phyloP scores from a whole-genome alignment of 106 monocot species.

The Ottelia alismoides region DNA sequence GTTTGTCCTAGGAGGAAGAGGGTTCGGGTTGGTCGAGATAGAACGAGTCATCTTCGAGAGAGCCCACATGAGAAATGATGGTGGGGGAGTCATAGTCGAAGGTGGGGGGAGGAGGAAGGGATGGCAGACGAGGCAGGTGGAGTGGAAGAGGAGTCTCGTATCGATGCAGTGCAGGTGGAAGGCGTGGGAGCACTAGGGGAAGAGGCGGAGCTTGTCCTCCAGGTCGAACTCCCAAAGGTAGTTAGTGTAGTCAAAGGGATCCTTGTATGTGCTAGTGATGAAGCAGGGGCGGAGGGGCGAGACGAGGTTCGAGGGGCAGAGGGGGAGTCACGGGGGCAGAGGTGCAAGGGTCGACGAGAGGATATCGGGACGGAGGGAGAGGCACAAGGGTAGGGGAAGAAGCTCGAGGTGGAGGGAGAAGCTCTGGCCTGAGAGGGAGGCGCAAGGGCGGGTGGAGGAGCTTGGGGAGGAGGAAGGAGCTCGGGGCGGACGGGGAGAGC shows the following conservation, averaged over 20 bases:
- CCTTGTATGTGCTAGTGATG: too few relatives aligned
- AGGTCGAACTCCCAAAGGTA: constrained; percentile 82
- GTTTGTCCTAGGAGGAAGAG: not conserved
- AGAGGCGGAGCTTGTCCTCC: constrained; percentile 71
- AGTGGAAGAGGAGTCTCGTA: constrained; percentile 75
- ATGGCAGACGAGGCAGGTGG: too few relatives aligned
- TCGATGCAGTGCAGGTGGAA: constrained; percentile 84
- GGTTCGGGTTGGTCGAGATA: not conserved
- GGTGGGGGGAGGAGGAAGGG: too few relatives aligned
- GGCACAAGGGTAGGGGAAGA: too few relatives aligned
- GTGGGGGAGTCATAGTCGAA: too few relatives aligned
- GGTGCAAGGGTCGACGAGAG: constrained; percentile 87
- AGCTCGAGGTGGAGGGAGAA: too few relatives aligned
- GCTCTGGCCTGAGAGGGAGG: too few relatives aligned
- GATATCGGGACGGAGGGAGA: constrained; percentile 35
- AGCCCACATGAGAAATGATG: constrained; percentile 11
- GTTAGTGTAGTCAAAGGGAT: too few relatives aligned
- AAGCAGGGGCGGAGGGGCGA: constrained; percentile 75
- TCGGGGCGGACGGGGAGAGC: too few relatives aligned
- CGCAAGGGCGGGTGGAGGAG: too few relatives aligned
- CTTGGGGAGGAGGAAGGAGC: too few relatives aligned
- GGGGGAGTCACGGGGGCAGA: constrained; percentile 82
- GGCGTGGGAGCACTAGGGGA: constrained; percentile 81
- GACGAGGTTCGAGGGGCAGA: constrained; percentile 64
- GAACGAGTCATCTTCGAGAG: constrained; percentile 27